Conservation (phyloP, 441 rosid species). For the Euphorbia neoarborescens region DNA sequence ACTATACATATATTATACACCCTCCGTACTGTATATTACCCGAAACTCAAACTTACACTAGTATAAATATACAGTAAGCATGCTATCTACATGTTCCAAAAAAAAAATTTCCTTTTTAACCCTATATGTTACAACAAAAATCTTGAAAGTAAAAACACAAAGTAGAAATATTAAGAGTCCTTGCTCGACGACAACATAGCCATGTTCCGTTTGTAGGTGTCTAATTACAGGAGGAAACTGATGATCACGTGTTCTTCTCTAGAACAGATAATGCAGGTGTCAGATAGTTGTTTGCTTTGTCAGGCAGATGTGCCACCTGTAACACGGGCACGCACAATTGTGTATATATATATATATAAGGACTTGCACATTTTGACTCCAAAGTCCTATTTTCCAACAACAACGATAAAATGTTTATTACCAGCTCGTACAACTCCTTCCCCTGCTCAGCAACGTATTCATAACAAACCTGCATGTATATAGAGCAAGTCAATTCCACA, state of each 20-base stretch:
- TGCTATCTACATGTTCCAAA: constrained; percentile 14
- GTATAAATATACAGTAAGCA: not conserved
- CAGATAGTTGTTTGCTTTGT: constrained; percentile 92
- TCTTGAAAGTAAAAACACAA: not conserved
- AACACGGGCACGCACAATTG: not conserved
- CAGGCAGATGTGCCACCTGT: constrained; percentile 93
- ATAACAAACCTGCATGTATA: constrained; percentile 62
- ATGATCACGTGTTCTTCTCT: constrained; percentile 61
- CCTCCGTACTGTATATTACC: not conserved
- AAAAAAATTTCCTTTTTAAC: no score
- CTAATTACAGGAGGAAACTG: not conserved
- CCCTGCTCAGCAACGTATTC: constrained; percentile 87
- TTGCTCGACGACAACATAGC: not conserved
- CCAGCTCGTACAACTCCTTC: constrained; percentile 87
- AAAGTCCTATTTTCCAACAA: not conserved
- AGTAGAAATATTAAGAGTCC: not conserved
- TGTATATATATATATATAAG: no score
- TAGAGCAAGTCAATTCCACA: not conserved
- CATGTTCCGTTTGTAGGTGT: not conserved
- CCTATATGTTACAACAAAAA: not conserved
- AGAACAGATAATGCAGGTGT: constrained; percentile 80
- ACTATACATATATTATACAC: not conserved
- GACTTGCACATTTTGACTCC: not conserved
- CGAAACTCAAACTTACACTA: constrained; percentile 6
- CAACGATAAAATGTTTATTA: constrained; percentile 22